These are phyloP conservation scores for Paecilomyces niveus DNA, from an alignment of 2,329 filamentous ascomycete species.

Conservation along the genomic window DNA sequence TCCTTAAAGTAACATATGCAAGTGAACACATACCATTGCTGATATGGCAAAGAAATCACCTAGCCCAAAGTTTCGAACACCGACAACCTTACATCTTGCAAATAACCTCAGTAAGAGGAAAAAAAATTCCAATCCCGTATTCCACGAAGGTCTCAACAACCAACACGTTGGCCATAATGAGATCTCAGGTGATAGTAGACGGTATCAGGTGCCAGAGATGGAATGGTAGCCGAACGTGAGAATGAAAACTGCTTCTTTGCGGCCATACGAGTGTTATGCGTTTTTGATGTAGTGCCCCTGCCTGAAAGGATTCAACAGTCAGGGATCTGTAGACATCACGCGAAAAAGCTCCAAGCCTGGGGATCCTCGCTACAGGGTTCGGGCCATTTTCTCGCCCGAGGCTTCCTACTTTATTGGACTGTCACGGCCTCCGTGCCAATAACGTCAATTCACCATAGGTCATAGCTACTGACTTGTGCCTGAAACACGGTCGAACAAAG, in stretches of 20 bases:
- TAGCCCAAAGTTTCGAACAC: slow-evolving; percentile 7
- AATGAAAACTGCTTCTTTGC: not conserved
- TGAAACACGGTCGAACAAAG: not conserved
- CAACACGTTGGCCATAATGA: not conserved
- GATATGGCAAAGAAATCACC: slow-evolving; percentile 12
- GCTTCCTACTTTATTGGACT: not conserved
- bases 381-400: not conserved
- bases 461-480: not conserved
- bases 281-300: not conserved
- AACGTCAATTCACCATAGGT: not conserved
- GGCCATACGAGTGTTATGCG: too few species aligned
- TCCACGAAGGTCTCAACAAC: not conserved
- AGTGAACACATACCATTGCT: slow-evolving; percentile 8
- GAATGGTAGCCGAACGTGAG: too few species aligned
- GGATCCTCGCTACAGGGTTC: not conserved
- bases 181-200: not conserved
- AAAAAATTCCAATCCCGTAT: not conserved
- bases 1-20: not conserved
- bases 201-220: not conserved
- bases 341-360: not conserved
- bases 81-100: slow-evolving; percentile 6
- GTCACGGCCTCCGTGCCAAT: not conserved
- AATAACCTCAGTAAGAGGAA: not conserved
- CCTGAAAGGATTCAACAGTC: not conserved
- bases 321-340: not conserved